Evolutionary conservation across 2,329 filamentous ascomycete genomes (phyloP).

Genomic region (Didymella glomerata): DNA sequence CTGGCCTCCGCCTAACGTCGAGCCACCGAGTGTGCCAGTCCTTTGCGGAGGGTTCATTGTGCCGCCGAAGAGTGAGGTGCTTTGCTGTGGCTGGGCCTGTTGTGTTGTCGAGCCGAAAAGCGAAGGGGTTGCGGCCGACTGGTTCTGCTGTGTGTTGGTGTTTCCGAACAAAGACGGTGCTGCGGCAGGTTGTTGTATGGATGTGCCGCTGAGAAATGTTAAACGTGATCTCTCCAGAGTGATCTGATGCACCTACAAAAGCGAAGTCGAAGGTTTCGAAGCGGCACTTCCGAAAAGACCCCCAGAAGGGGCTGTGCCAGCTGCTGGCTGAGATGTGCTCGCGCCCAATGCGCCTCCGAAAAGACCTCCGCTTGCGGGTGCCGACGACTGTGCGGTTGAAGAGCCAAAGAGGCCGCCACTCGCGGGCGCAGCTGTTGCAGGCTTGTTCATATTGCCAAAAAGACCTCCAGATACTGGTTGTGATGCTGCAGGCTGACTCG

Average conservation of each 20-base stretch:
- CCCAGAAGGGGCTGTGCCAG: slow-evolving; percentile 35
- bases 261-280: slow-evolving; percentile 36
- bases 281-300: slow-evolving; percentile 45
- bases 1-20: slow-evolving; percentile 34
- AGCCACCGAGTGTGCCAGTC: slow-evolving; percentile 37
- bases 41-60: slow-evolving; percentile 43
- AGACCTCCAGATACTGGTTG: slow-evolving; percentile 42
- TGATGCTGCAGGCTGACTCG: slow-evolving; percentile 24
- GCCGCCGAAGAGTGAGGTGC: slow-evolving; percentile 44
- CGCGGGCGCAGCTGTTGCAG: slow-evolving; percentile 36
- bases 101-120: slow-evolving; percentile 43
- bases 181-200: slow-evolving; percentile 42
- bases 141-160: slow-evolving; percentile 41
- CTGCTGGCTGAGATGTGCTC: slow-evolving; percentile 31
- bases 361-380: slow-evolving; percentile 40
- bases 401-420: slow-evolving; percentile 49
- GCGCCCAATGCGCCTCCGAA: slow-evolving; percentile 48
- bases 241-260: slow-evolving; percentile 46
- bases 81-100: slow-evolving; percentile 42
- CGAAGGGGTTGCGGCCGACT: slow-evolving; percentile 42
- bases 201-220: slow-evolving; percentile 46
- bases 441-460: slow-evolving; percentile 51
- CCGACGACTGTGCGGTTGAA: slow-evolving; percentile 39
- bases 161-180: slow-evolving; percentile 45
- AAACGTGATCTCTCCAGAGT: slow-evolving; percentile 30